Base-by-base conservation (phyloP, 768 basidiomycete genomes). In the Aureoboletus auriporus region DNA sequence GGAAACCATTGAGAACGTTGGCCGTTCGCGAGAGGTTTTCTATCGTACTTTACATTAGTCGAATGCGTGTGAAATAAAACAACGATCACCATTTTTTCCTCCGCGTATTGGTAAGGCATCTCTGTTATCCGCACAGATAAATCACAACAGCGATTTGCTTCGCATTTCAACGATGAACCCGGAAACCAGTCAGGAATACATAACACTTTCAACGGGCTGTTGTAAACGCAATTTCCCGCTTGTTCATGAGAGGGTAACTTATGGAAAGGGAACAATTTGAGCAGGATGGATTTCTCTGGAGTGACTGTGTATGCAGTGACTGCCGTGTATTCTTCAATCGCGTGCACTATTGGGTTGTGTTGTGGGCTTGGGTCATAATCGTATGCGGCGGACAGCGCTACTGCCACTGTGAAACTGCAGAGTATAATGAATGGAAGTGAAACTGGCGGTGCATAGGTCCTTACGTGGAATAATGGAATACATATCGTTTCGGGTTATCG, bases 141-240 rank as follows among this genome's bases (percentile, higher is more conserved):
- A 13, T 36, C 20, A 11, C 9, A 28, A 13, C 43, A 38, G 6
- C 33, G 14, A 1, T 17, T 28, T 12, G 52, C 42, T 27, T 45
- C 35, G 9, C 23, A 30, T 31, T 53, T 53, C 27, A 48, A 16
- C 1, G n/a, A 33, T 6, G 49, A 40, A 9, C 52, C 52, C 5
- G 61, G 57, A 5, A 57, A 46, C 60, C 56, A 63, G 14, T 54
- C 50, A 3, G 63, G 63, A n/a, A 60, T 30, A 26, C 59, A 23
- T 46, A 57, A 57, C 28, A 64, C 63, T 63, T 39, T 26, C 29
- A 12, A 37, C 16, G 17, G n/a, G n/a, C n/a, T 6, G 13, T 28
- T 26, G 14, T 27, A 10, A 38, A 27, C 26, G 6, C 9, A 3
- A 8, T 26, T 14, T 16, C 1, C 11, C 26, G 12, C 23, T 14